Evolutionary conservation across 2,329 filamentous ascomycete genomes (phyloP).

Genomic region (Venturia pyrina): DNA sequence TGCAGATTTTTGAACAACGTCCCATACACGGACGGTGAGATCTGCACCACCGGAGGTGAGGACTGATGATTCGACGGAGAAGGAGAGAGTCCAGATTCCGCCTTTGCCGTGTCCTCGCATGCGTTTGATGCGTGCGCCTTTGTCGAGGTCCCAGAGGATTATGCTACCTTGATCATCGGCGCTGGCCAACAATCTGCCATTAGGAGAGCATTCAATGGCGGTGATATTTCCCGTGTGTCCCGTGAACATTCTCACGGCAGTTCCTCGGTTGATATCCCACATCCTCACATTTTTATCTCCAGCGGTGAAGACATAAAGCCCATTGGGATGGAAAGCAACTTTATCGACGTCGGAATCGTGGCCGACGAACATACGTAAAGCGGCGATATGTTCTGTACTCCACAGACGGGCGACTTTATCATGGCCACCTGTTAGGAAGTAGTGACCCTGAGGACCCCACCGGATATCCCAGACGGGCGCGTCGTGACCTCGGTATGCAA

Average conservation of each 20-base stretch:
- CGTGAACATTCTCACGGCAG: slow-evolving; percentile 81
- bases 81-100: slow-evolving; percentile 86
- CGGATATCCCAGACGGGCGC: slow-evolving; percentile 79
- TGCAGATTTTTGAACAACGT: slow-evolving; percentile 63
- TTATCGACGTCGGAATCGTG: slow-evolving; percentile 90
- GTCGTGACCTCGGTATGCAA: slow-evolving; percentile 88
- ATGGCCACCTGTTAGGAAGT: slow-evolving; percentile 79
- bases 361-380: slow-evolving; percentile 77
- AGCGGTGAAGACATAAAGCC: slow-evolving; percentile 86
- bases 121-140: slow-evolving; percentile 76
- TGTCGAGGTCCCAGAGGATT: slow-evolving; percentile 86
- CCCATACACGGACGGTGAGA: slow-evolving; percentile 89
- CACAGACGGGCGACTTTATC: slow-evolving; percentile 87
- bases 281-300: slow-evolving; percentile 91
- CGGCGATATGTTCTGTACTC: slow-evolving; percentile 86
- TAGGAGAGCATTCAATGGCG: slow-evolving; percentile 72
- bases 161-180: slow-evolving; percentile 85
- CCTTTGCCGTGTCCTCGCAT: slow-evolving; percentile 91
- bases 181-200: slow-evolving; percentile 83
- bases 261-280: slow-evolving; percentile 88
- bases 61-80: slow-evolving; percentile 84
- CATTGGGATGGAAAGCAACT: slow-evolving; percentile 91
- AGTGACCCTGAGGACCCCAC: slow-evolving; percentile 91
- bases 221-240: slow-evolving; percentile 85
- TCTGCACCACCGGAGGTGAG: slow-evolving; percentile 87